Percentiles rank a stretch among this genome's conserved stretches.
These are phyloP conservation scores for Sambucus nigra DNA, from an alignment of 129 eudicot genomes.

Conservation along the genomic window DNA sequence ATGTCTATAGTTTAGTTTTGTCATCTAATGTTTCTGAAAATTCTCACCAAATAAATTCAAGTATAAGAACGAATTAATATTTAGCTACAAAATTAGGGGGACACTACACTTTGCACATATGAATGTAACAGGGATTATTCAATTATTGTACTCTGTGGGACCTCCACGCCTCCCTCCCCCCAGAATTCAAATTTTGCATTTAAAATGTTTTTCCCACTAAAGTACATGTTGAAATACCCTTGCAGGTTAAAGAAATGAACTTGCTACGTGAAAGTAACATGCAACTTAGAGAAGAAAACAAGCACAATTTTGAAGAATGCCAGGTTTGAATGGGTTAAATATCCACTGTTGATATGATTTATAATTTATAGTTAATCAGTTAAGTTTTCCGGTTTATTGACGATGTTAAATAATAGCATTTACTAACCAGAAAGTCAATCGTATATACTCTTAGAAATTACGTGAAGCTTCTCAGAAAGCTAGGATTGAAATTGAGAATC, in stretches of 20 bases:
- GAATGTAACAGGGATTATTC: too few relatives aligned
- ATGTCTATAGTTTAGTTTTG: too few relatives aligned
- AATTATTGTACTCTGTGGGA: too few relatives aligned
- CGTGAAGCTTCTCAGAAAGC: constrained; percentile 46
- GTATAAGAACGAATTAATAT: too few relatives aligned
- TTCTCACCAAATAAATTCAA: too few relatives aligned
- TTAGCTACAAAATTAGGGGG: too few relatives aligned
- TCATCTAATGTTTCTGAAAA: too few relatives aligned
- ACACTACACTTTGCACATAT: too few relatives aligned
- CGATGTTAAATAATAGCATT: not conserved
- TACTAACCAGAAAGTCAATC: not conserved
- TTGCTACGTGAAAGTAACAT: constrained; percentile 86
- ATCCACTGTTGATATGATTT: not conserved
- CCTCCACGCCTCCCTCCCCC: too few relatives aligned
- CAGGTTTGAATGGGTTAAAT: constrained; percentile 22
- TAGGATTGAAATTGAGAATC: constrained; percentile 37
- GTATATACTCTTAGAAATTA: constrained; percentile 29
- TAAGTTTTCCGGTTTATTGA: not conserved
- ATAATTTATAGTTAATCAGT: too few relatives aligned
- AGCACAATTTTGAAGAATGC: constrained; percentile 82
- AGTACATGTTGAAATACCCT: not conserved
- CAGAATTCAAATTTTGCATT: too few relatives aligned
- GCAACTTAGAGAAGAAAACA: constrained; percentile 88
- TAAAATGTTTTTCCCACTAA: not conserved
- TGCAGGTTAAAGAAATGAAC: constrained; percentile 66